phyloP scores from a whole-genome alignment of 108 stramenopile genomes.

The Cylindrotheca fusiformis region DNA sequence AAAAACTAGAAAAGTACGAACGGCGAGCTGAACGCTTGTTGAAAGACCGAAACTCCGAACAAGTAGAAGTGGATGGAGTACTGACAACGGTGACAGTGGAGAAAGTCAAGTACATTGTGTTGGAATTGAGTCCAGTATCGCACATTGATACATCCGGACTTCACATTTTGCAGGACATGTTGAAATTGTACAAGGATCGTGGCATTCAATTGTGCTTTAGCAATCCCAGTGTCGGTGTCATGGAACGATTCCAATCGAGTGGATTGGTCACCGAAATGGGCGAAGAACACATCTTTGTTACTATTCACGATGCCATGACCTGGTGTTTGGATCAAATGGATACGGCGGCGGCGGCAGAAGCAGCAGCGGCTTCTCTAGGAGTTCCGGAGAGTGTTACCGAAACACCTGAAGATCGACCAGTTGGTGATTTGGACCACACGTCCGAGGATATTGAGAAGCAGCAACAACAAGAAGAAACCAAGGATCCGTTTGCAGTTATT shows the following conservation, averaged over 20 bases:
- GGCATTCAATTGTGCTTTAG: conserved; percentile 37
- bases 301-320: conserved; percentile 41
- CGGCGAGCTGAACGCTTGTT: conserved; percentile 15
- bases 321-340: conserved; percentile 38
- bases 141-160: conserved; percentile 53
- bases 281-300: conserved; percentile 35
- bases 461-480: too few species aligned
- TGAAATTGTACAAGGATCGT: conserved; percentile 15
- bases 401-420: too few species aligned
- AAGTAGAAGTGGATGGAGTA: background rate
- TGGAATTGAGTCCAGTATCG: conserved; percentile 46
- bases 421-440: too few species aligned
- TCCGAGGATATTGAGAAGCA: too few species aligned
- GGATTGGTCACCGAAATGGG: conserved; percentile 35
- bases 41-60: background rate
- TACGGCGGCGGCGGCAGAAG: conserved; percentile 1
- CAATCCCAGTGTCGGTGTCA: conserved; percentile 36
- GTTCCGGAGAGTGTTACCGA: too few species aligned
- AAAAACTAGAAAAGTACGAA: conserved; percentile 35
- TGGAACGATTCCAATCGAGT: conserved; percentile 25
- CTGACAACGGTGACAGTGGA: background rate
- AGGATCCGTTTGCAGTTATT: too few species aligned
- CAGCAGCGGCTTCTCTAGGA: too few species aligned
- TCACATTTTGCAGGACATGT: conserved; percentile 43
- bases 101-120: conserved; percentile 32